These are phyloP conservation scores for Evernia prunastri DNA, from an alignment of 495 filamentous ascomycete genomes.

Conservation along the genomic window DNA sequence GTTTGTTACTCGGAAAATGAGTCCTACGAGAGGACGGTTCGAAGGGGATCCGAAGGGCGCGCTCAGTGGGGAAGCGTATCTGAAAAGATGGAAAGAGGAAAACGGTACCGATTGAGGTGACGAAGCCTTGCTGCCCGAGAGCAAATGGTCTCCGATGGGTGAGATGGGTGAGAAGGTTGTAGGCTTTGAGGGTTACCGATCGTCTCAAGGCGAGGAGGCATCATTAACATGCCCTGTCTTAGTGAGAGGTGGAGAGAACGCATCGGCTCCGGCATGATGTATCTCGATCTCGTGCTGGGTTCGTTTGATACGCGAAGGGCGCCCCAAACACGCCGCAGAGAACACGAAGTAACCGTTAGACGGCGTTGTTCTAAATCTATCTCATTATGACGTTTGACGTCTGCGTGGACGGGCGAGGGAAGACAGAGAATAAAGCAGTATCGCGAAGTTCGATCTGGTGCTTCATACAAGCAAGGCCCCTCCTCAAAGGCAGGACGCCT, in stretches of 20 bases:
- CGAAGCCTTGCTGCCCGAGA: background rate
- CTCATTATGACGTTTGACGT: background rate
- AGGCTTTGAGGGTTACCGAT: background rate
- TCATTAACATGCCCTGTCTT: background rate
- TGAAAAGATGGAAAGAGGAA: constrained; percentile 61
- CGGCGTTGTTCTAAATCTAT: background rate
- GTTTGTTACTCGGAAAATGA: constrained; percentile 67
- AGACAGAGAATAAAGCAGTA: too few species aligned
- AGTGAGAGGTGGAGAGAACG: background rate
- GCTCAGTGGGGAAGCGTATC: constrained; percentile 52
- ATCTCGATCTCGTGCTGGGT: background rate
- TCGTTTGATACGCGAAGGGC: background rate
- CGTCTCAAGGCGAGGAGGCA: background rate
- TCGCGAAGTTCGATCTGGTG: too few species aligned
- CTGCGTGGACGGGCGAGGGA: too few species aligned
- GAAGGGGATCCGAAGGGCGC: constrained; percentile 43
- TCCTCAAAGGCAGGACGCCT: too few species aligned
- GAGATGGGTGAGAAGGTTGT: background rate
- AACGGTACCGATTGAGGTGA: constrained; percentile 52
- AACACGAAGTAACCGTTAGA: background rate
- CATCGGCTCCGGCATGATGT: background rate
- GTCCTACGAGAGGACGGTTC: constrained; percentile 43
- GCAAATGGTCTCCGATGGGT: too few species aligned
- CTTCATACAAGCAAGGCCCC: too few species aligned
- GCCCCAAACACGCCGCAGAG: background rate